Evolutionary conservation across 305 asterid genomes (phyloP).

Genomic region (Fraxinus latifolia): DNA sequence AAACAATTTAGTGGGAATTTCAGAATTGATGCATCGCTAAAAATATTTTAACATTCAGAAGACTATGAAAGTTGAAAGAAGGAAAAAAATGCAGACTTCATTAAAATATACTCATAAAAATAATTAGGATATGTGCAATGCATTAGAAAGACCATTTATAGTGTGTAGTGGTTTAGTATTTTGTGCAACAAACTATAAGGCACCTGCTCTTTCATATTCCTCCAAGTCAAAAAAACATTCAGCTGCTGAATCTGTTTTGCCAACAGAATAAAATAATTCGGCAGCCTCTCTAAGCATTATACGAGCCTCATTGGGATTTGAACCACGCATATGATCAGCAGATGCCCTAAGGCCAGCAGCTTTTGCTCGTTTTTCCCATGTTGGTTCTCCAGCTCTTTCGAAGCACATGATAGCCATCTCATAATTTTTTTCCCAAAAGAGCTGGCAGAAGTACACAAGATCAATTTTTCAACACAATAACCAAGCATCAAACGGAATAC

Average conservation of each 20-base stretch:
- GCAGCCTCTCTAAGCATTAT: constrained; percentile 60
- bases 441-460: constrained; percentile 38
- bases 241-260: constrained; percentile 51
- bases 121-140: not conserved
- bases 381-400: constrained; percentile 59
- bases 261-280: constrained; percentile 60
- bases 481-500: not conserved
- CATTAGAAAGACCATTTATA: not conserved
- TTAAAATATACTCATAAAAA: not conserved
- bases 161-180: not conserved
- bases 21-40: not conserved
- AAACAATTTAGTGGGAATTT: not conserved
- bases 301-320: constrained; percentile 41
- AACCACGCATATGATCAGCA: constrained; percentile 41
- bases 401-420: constrained; percentile 72
- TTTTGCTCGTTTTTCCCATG: constrained; percentile 58
- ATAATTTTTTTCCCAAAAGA: constrained; percentile 58
- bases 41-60: not conserved
- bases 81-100: not conserved
- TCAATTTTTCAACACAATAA: not conserved
- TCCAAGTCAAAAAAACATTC: constrained; percentile 61
- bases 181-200: not conserved
- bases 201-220: constrained; percentile 67
- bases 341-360: constrained; percentile 61
- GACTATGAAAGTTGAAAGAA: not conserved